These are phyloP conservation scores for Mortierella claussenii DNA, from an alignment of 192 early-diverging fungal species.

Conservation along the genomic window DNA sequence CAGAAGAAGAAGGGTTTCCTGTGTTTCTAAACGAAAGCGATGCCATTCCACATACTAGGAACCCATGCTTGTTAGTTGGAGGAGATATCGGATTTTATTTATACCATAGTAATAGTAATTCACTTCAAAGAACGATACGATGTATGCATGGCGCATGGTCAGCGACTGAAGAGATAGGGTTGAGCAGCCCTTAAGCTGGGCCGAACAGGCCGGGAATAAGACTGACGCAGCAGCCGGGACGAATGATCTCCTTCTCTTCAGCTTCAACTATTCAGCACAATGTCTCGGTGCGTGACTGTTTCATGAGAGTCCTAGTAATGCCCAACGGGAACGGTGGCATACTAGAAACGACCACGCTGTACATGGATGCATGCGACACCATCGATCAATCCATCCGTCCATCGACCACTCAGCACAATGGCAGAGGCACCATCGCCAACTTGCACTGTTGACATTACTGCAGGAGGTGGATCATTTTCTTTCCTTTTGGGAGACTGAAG, in stretches of 20 bases:
- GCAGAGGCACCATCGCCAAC: background rate
- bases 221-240: background rate
- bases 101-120: no score
- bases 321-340: background rate
- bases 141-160: background rate
- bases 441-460: background rate
- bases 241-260: slow-evolving; percentile 25
- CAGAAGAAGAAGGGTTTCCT: slow-evolving; percentile 53
- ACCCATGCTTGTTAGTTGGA: no score
- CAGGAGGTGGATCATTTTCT: background rate
- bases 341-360: no score
- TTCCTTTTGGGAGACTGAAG: background rate
- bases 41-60: no score
- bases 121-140: background rate
- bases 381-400: slow-evolving; percentile 11
- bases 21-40: slow-evolving; percentile 24
- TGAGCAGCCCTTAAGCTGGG: slow-evolving; percentile 5
- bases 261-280: slow-evolving; percentile 47
- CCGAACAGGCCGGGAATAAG: no score
- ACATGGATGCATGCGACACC: slow-evolving; percentile 3
- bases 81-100: background rate
- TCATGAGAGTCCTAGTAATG: no score
- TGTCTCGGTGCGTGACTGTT: slow-evolving; percentile 48
- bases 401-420: slow-evolving; percentile 5
- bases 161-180: background rate